Conservation (phyloP, 805 yeast genomes). For the Candida arabinofermentans region DNA sequence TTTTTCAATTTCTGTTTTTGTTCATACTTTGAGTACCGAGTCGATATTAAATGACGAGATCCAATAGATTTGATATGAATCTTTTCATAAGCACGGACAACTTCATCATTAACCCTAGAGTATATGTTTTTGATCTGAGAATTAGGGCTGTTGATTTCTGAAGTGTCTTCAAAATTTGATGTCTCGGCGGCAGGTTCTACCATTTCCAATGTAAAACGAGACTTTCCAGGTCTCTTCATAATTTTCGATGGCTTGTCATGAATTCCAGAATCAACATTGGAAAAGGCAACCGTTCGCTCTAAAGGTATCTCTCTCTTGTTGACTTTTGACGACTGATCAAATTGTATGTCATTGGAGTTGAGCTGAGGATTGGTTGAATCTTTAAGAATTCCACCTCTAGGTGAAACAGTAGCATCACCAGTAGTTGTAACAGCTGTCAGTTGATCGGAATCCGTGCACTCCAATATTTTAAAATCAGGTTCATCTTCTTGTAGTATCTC, state of each 20-base stretch:
- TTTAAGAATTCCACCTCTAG: no score
- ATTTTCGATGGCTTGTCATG: no score
- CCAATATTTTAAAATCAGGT: not conserved
- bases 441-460: no score
- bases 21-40: slow-evolving; percentile 16
- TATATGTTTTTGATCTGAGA: slow-evolving; percentile 12
- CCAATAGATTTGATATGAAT: slow-evolving; percentile 22
- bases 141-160: not conserved
- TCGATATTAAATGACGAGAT: slow-evolving; percentile 16
- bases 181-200: slow-evolving; percentile 3
- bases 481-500: slow-evolving; percentile 4
- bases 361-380: no score
- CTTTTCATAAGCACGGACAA: slow-evolving; percentile 16
- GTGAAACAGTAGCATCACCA: no score
- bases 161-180: not conserved
- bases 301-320: no score
- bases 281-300: no score
- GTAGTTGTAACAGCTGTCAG: not conserved
- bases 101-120: slow-evolving; percentile 15
- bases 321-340: no score
- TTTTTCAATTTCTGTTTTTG: slow-evolving; percentile 20
- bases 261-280: no score
- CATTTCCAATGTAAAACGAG: no score
- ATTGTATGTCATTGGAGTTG: no score
- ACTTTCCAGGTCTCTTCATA: no score